Evolutionary conservation across 257 asterid species (phyloP).

Genomic region (Solanum sparsipilum): DNA sequence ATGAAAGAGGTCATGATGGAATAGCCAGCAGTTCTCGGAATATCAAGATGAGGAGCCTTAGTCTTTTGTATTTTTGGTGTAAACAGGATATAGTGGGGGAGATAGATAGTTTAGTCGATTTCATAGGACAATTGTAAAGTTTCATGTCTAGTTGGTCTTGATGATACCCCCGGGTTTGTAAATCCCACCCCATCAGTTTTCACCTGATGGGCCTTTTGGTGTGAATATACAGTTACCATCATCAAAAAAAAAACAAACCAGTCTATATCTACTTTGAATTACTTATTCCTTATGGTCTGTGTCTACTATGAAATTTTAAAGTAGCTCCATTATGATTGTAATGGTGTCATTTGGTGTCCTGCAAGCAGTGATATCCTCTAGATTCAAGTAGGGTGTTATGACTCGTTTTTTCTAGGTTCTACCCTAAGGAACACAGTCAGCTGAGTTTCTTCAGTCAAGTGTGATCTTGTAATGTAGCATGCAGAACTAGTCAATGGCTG

Average conservation of each 20-base stretch:
- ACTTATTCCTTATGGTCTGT: not conserved
- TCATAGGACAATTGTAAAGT: no score
- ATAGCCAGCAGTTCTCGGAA: no score
- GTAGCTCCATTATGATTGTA: not conserved
- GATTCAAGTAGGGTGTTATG: not conserved
- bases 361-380: not conserved
- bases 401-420: not conserved
- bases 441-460: not conserved
- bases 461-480: not conserved
- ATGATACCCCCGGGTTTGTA: no score
- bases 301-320: not conserved
- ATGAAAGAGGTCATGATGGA: no score
- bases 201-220: no score
- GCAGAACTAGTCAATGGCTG: not conserved
- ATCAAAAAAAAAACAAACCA: not conserved
- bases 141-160: no score
- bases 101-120: no score
- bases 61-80: no score
- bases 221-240: no score
- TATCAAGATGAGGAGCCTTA: no score
- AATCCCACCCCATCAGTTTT: no score
- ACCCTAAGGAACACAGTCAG: not conserved
- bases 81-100: no score
- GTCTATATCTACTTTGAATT: not conserved
- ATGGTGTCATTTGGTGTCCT: not conserved